Evolutionary conservation across 192 early-diverging fungal genomes (phyloP).

Genomic region (Entrophospora sp.): DNA sequence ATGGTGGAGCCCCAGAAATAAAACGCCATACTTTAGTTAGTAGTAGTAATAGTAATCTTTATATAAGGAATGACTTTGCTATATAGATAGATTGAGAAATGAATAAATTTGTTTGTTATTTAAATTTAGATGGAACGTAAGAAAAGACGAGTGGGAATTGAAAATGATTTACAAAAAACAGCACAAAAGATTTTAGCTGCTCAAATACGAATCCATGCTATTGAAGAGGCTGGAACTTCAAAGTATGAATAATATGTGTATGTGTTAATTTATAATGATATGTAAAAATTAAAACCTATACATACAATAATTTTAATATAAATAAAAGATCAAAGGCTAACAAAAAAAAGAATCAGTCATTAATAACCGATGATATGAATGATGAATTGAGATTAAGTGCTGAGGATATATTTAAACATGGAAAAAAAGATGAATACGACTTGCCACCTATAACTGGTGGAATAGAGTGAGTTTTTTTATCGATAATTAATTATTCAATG

Average conservation of each 20-base stretch:
- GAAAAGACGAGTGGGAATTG: conserved; percentile 26
- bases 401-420: conserved; percentile 8
- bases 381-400: background rate
- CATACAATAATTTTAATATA: conserved; percentile 23
- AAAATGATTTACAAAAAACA: conserved; percentile 53
- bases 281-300: background rate
- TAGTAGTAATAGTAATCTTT: too few species aligned
- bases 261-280: background rate
- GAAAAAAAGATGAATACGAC: conserved; percentile 46
- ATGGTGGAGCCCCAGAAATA: conserved; percentile 80
- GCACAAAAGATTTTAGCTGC: conserved; percentile 77
- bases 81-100: background rate
- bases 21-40: conserved; percentile 68
- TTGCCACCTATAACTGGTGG: conserved; percentile 36
- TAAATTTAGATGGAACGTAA: conserved; percentile 38
- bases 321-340: conserved; percentile 26
- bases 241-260: conserved; percentile 24
- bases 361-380: conserved; percentile 16
- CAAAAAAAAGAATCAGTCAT: conserved; percentile 16
- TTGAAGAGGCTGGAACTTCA: conserved; percentile 36
- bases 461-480: conserved; percentile 24
- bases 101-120: background rate
- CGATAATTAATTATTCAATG: background rate
- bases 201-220: conserved; percentile 64
- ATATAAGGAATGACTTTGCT: too few species aligned